Percentiles rank a stretch among this genome's conserved stretches.
Evolutionary conservation across 1,139 yeast species (phyloP).

Genomic region (Candida mesenterica): DNA sequence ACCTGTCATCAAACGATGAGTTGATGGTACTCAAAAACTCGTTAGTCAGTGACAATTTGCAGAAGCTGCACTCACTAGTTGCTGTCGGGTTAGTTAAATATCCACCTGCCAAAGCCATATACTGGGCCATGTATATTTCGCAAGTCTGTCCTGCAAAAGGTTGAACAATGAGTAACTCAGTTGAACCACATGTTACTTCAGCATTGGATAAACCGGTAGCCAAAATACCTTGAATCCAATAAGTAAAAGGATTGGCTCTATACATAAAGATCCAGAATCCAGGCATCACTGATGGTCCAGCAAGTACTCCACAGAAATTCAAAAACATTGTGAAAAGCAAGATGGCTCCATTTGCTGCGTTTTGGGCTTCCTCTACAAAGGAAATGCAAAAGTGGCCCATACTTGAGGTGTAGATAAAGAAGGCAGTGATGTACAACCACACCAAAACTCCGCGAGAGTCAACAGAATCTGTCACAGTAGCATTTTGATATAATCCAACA

Average conservation of each 20-base stretch:
- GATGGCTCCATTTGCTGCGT: conserved; percentile 69
- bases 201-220: conserved; percentile 54
- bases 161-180: conserved; percentile 44
- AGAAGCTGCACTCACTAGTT: conserved; percentile 50
- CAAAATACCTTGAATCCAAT: conserved; percentile 52
- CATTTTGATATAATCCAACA: conserved; percentile 36
- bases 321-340: conserved; percentile 65
- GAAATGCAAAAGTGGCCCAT: conserved; percentile 66
- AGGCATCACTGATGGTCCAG: conserved; percentile 52
- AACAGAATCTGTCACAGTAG: conserved; percentile 29
- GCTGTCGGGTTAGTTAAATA: conserved; percentile 45
- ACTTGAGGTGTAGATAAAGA: conserved; percentile 60
- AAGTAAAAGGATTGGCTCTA: conserved; percentile 69
- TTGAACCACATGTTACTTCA: conserved; percentile 44
- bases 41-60: conserved; percentile 50
- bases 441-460: conserved; percentile 59
- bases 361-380: conserved; percentile 62
- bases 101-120: conserved; percentile 47
- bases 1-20: conserved; percentile 46
- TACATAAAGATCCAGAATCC: conserved; percentile 56
- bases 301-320: conserved; percentile 82
- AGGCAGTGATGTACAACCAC: conserved; percentile 57
- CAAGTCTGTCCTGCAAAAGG: conserved; percentile 56
- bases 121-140: conserved; percentile 49
- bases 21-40: conserved; percentile 45